A percentile compares a stretch with the other conserved stretches of the same genome.
These are phyloP conservation scores for Starmerella gropengiesseri DNA, from an alignment of 805 yeast genomes.

Conservation along the genomic window DNA sequence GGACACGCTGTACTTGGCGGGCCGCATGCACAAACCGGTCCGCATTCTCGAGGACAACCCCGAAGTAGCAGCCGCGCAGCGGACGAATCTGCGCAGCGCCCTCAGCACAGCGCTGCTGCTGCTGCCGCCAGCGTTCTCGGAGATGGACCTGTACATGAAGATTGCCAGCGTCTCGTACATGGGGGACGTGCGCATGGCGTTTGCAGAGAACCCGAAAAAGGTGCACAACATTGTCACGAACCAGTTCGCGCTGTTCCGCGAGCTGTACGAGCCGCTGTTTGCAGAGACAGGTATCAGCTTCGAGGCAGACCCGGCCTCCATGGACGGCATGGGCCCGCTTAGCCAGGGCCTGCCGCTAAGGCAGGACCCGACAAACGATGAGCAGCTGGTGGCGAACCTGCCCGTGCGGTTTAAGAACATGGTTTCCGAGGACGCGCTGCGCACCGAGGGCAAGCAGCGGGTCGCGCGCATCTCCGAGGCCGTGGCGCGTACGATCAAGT, in stretches of 20 bases:
- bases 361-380: constrained; percentile 30
- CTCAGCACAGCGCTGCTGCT: constrained; percentile 55
- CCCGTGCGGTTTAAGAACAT: constrained; percentile 41
- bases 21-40: constrained; percentile 90
- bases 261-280: constrained; percentile 60
- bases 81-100: constrained; percentile 67
- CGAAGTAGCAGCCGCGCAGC: constrained; percentile 19
- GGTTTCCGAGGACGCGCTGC: constrained; percentile 28
- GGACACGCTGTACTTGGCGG: constrained; percentile 80
- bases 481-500: constrained; percentile 47
- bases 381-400: constrained; percentile 36
- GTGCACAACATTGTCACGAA: constrained; percentile 72
- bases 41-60: constrained; percentile 47
- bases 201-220: constrained; percentile 89
- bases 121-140: constrained; percentile 40
- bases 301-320: constrained; percentile 8
- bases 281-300: constrained; percentile 33
- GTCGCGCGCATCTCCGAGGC: constrained; percentile 33
- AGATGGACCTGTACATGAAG: constrained; percentile 57
- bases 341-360: constrained; percentile 28
- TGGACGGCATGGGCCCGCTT: constrained; percentile 21
- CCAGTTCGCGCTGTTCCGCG: constrained; percentile 58
- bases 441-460: constrained; percentile 15
- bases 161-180: constrained; percentile 73
- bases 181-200: constrained; percentile 78